Conservation (phyloP, 805 yeast genomes). For the Candida odintsovae region DNA sequence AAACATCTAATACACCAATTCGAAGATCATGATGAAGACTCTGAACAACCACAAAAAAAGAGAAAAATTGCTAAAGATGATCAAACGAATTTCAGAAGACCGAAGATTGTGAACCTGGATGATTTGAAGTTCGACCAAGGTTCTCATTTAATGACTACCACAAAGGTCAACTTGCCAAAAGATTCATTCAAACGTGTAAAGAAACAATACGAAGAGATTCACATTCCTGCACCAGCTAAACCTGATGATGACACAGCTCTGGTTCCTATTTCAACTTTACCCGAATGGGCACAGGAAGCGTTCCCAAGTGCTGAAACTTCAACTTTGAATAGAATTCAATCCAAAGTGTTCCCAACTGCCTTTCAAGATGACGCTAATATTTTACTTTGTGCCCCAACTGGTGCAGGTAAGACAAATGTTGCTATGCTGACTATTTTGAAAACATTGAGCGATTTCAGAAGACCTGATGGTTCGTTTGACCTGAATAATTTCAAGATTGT, state of each 20-base stretch:
- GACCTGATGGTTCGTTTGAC: constrained; percentile 43
- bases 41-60: constrained; percentile 18
- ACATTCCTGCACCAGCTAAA: constrained; percentile 78
- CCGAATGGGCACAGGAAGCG: constrained; percentile 75
- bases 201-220: constrained; percentile 79
- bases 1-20: constrained; percentile 37
- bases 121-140: constrained; percentile 68
- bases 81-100: constrained; percentile 26
- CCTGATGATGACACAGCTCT: constrained; percentile 36
- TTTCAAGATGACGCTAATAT: constrained; percentile 66
- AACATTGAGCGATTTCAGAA: constrained; percentile 48
- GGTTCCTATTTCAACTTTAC: constrained; percentile 57
- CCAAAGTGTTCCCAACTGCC: constrained; percentile 75
- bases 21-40: constrained; percentile 13
- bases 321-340: constrained; percentile 76
- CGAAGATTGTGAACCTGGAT: constrained; percentile 58
- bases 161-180: constrained; percentile 69
- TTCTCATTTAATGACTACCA: constrained; percentile 55
- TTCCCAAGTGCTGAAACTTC: constrained; percentile 65
- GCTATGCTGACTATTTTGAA: constrained; percentile 81
- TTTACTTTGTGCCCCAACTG: constrained; percentile 94
- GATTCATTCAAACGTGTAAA: constrained; percentile 77
- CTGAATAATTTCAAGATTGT: constrained; percentile 65
- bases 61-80: constrained; percentile 17
- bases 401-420: constrained; percentile 97